Evolutionary conservation across 2,329 filamentous ascomycete species (phyloP), one percentile per base, ranked within the genome.

Genomic region (Pestalotiopsis sp.): DNA sequence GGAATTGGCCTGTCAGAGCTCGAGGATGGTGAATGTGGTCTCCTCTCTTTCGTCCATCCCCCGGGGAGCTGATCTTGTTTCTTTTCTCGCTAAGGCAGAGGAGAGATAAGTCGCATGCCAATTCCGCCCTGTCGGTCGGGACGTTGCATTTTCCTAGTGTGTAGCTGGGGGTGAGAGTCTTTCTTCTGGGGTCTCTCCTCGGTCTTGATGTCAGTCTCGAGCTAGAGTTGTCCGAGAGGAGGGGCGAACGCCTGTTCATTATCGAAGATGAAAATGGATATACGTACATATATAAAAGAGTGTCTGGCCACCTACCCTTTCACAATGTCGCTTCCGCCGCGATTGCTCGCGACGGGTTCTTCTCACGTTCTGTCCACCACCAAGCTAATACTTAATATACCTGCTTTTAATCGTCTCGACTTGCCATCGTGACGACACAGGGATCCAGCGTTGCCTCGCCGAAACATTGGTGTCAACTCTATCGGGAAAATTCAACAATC

Each of bases 1-100:
- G 45, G 62, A 23, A 69, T 70, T 74, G 74, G 73, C 75, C 74
- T 75, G 70, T 76, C 72, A 76, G 63, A 69, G 56, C 45, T 67
- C 70, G 69, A 69, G 71, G 66, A 66, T 73, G 66, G 66, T 69
- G 66, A 74, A 76, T 72, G 74, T 74, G 74, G 73, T 67, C 66
- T 23, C 69, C 36, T 67, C 62, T 59, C 58, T 56, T 12, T 23
- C 4, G n/a, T 20, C 45, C 20, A 6, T 23, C 17, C 7, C 45
- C 45, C 45, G 20, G 45, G n/a, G 5, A 49, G 41, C 41, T 49
- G 41, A 49, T n/a, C 41, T 49, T 49, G 45, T n/a, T 52, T 17
- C 17, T 52, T 20, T n/a, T n/a, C 17, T 52, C 45, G 45, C 45
- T 52, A 52, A 52, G 11, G 45, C 45, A 23, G 57, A 61, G 39